Percentiles rank a stretch among this genome's conserved stretches.
Evolutionary conservation across 768 basidiomycete species (phyloP).

Genomic region (Panaeolus cyanescens): DNA sequence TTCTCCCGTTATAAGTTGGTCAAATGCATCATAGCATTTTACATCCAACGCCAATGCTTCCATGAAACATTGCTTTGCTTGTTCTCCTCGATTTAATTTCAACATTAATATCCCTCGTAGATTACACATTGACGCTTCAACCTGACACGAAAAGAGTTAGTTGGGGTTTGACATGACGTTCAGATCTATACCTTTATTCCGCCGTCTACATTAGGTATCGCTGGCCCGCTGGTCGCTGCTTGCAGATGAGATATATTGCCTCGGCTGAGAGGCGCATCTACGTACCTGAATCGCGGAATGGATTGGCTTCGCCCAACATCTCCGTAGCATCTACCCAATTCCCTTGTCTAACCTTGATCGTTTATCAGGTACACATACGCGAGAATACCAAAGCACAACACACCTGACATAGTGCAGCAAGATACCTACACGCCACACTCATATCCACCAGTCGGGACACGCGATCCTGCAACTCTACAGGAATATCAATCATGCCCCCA

Average conservation of each 20-base stretch:
- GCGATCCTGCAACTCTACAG: conserved; percentile 61
- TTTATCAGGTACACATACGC: conserved; percentile 10
- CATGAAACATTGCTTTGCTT: conserved; percentile 94
- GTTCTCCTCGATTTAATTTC: conserved; percentile 86
- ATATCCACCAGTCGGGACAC: conserved; percentile 87
- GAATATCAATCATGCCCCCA: conserved; percentile 69
- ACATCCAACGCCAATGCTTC: conserved; percentile 94
- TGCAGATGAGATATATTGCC: conserved; percentile 2
- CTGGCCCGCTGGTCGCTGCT: conserved; percentile 62
- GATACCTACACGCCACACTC: conserved; percentile 94
- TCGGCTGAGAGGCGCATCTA: neutral
- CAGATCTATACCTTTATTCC: conserved; percentile 79
- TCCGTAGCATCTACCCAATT: conserved; percentile 92
- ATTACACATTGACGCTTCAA: conserved; percentile 97
- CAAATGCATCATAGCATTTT: conserved; percentile 96
- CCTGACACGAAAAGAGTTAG: conserved; percentile 43
- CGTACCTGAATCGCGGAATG: conserved; percentile 73
- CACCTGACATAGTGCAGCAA: conserved; percentile 95
- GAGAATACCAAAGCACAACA: conserved; percentile 13
- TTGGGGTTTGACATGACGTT: neutral
- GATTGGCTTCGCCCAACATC: conserved; percentile 91
- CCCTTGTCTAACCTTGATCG: conserved; percentile 71
- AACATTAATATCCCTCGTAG: conserved; percentile 92
- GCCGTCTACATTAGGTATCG: conserved; percentile 83
- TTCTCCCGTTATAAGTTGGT: conserved; percentile 85